Base-by-base conservation (phyloP, 208 protist species). In the Leishmania mexicana region DNA sequence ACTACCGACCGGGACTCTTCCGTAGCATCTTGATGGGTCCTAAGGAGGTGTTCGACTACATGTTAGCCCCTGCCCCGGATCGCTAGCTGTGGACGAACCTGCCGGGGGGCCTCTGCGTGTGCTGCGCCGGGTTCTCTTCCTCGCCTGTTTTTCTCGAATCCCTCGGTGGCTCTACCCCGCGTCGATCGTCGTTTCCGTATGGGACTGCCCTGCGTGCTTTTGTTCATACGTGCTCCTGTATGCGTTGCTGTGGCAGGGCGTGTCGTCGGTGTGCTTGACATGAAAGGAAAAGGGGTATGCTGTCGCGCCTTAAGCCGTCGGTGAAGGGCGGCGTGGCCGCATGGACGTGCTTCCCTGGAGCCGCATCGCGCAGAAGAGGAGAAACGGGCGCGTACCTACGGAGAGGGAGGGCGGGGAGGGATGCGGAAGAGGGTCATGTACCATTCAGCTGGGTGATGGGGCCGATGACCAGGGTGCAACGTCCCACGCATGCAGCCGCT, bases 21-120 rank as follows among this genome's bases (percentile, higher is more conserved):
- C 89, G 91, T 31, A 94, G 90, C 75, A 85, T 95, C 35, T 45
- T 95, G 64, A 87, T 96, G 75, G 93, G 93, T 0, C 93, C 93
- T 21, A 95, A 95, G 87, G 93, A 95, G 76, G 85, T 96, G 64
- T 91, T 94, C 60, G 93, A 96, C 75, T 96, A 96, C 82, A 72
- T 96, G 19, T 84, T 96, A 28, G 91, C 91, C 57, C 91, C 93
- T 2, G 28, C 58, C 13, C 82, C 80, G 13, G 54, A 72, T 49
- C 67, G 75, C 54, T 82, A 78, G 68, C 8, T 1, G 17, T 38
- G n/a, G n/a, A n/a, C 60, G 2, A 3, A 13, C 3, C n/a, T 38
- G 28, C 60, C 1, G 24, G 6, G 15, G 24, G 6, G 15, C 38
- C 1, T 21, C 5, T 47, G 57, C 2, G 40, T 40, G 24, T 7